Evolutionary conservation across 768 basidiomycete species (phyloP).

Genomic region (Lactarius evosmus): DNA sequence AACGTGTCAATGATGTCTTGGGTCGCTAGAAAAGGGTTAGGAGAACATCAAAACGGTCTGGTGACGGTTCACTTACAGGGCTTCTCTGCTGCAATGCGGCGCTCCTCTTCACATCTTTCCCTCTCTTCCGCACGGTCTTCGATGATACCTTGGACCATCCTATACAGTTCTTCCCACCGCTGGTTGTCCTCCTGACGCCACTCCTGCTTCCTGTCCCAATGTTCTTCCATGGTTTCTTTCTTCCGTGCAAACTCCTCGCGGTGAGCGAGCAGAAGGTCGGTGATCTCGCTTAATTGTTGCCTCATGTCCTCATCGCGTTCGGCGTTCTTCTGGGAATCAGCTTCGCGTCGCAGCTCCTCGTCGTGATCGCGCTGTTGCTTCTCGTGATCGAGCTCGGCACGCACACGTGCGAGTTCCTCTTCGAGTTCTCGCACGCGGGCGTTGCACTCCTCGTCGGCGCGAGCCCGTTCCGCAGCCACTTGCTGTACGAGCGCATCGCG

Average conservation of each 20-base stretch:
- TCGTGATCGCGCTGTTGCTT: slow-evolving; percentile 53
- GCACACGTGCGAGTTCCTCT: slow-evolving; percentile 55
- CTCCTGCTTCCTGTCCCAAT: slow-evolving; percentile 59
- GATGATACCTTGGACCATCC: slow-evolving; percentile 58
- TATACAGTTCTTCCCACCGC: slow-evolving; percentile 53
- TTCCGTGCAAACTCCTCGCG: slow-evolving; percentile 57
- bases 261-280: slow-evolving; percentile 69
- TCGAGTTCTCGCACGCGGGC: slow-evolving; percentile 58
- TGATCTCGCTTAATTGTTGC: slow-evolving; percentile 64
- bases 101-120: slow-evolving; percentile 49
- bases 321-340: slow-evolving; percentile 51
- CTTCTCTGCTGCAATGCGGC: slow-evolving; percentile 49
- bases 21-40: slow-evolving; percentile 42
- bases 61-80: slow-evolving; percentile 44
- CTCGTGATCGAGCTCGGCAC: slow-evolving; percentile 62
- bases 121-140: slow-evolving; percentile 54
- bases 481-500: slow-evolving; percentile 23
- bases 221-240: slow-evolving; percentile 55
- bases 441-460: slow-evolving; percentile 47
- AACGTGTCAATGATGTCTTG: slow-evolving; percentile 61
- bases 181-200: slow-evolving; percentile 58
- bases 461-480: slow-evolving; percentile 19
- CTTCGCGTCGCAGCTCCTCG: slow-evolving; percentile 60
- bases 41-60: slow-evolving; percentile 22
- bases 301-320: slow-evolving; percentile 62